phyloP scores from a whole-genome alignment of 345 rosid genomes.

The Syzygium grande region DNA sequence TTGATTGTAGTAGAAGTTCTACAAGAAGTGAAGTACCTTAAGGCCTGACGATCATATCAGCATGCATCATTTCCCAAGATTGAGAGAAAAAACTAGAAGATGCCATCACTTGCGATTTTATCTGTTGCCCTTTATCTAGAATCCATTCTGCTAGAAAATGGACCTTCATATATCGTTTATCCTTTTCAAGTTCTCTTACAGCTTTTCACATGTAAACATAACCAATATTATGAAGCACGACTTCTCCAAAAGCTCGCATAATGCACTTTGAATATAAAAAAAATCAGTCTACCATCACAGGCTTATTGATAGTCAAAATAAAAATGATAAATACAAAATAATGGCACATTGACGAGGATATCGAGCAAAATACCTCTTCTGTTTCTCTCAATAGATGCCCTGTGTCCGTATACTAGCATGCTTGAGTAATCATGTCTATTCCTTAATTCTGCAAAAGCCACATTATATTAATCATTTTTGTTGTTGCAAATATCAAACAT shows the following conservation, averaged over 20 bases:
- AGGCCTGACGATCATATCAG: neutral
- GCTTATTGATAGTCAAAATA: too few species aligned
- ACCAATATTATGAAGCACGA: slow-evolving; percentile 84
- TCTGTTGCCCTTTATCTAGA: slow-evolving; percentile 74
- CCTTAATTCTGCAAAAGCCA: too few species aligned
- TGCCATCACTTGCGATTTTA: slow-evolving; percentile 86
- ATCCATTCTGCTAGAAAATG: slow-evolving; percentile 95
- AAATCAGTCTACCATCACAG: too few species aligned
- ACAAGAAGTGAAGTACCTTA: neutral
- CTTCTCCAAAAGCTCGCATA: slow-evolving; percentile 78
- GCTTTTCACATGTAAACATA: slow-evolving; percentile 85
- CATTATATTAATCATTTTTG: too few species aligned
- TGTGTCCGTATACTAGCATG: too few species aligned
- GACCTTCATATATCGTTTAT: slow-evolving; percentile 70
- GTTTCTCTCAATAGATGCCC: too few species aligned
- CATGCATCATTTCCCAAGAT: neutral
- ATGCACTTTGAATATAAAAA: too few species aligned
- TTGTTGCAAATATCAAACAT: too few species aligned
- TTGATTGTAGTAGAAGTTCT: neutral
- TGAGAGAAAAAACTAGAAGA: slow-evolving; percentile 49
- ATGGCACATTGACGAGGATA: too few species aligned
- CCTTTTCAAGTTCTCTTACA: slow-evolving; percentile 76
- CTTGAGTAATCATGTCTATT: too few species aligned
- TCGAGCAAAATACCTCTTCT: too few species aligned
- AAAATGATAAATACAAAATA: too few species aligned